Conservation (phyloP, 2,329 filamentous ascomycete genomes). For the Didymella exigua region DNA sequence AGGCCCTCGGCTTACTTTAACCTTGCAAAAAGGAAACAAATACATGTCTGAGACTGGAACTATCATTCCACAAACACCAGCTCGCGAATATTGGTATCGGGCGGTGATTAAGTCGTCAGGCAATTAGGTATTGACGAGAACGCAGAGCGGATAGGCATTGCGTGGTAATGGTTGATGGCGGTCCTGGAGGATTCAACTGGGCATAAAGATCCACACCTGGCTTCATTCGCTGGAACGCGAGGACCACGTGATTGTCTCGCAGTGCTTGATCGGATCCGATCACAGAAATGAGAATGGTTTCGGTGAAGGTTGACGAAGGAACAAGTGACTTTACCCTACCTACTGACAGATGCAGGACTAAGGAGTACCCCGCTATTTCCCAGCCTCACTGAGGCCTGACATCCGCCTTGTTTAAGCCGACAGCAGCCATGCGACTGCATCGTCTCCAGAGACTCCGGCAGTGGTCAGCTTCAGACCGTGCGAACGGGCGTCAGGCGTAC, state of each 20-base stretch:
- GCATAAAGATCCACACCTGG: neutral
- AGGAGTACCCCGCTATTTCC: neutral
- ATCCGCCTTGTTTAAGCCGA: neutral
- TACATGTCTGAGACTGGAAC: neutral
- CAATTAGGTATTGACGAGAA: neutral
- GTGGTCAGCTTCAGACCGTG: neutral
- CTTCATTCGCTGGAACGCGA: neutral
- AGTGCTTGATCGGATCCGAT: neutral
- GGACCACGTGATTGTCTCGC: neutral
- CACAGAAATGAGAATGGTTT: neutral
- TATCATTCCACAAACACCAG: neutral
- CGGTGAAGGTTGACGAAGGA: neutral
- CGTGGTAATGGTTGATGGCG: neutral
- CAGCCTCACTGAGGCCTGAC: neutral
- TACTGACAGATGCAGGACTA: neutral
- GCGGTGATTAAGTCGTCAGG: neutral
- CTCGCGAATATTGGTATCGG: neutral
- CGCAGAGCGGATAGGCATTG: neutral
- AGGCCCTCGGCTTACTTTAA: slow-evolving; percentile 1
- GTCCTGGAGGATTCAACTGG: neutral
- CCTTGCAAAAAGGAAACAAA: neutral
- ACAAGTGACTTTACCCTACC: neutral
- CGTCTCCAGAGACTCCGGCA: neutral
- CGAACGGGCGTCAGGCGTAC: neutral
- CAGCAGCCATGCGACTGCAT: neutral